Evolutionary conservation across 2,329 filamentous ascomycete species (phyloP), one percentile per base, ranked within the genome.

Genomic region (Venturiaceae sp.): DNA sequence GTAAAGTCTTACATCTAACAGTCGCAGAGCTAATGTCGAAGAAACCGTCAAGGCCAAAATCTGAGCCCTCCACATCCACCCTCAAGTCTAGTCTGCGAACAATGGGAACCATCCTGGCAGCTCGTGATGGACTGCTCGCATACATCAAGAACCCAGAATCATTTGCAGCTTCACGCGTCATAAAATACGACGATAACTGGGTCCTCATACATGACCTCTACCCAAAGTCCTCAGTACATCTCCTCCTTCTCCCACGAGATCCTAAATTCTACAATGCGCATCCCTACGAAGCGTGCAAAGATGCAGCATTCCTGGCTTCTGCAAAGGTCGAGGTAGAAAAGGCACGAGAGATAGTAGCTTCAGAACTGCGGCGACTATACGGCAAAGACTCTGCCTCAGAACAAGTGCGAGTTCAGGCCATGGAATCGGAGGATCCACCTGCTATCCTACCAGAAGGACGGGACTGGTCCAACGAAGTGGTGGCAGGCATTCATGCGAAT

Each of bases 141-240:
- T 94, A 94, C 71, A 85, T 87, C 53, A 65, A 74, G 7, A 72
- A 83, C 57, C 89, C 89, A 0, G 76, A 80, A 34, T 75, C 78
- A 1, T 86, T 83, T 65, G 79, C 84, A 1, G 63, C 78, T 5
- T 78, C 75, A 28, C 74, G 80, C 8, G 81, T 91, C 1, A 77
- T 94, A 58, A 85, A 84, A 66, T 77, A 85, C 71, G 82, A 83
- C 63, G 77, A 82, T n/a, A 74, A 83, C 61, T 90, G 87, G 63
- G 88, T 92, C 55, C 81, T 85, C 21, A 88, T 97, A 69, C 80
- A 86, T 65, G 94, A 99, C 74, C 77, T 84, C 61, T 99, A 84
- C 68, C 92, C 94, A 8, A 99, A 97, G 72, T 83, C 88, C 3
- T 84, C 82, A 3, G 78, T 96, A 3, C 94, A 99, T 74, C 80